A percentile compares a stretch with the other conserved stretches of the same genome.
phyloP scores from a whole-genome alignment of 2,329 filamentous ascomycete genomes.

The Sordariomycetes sp. region DNA sequence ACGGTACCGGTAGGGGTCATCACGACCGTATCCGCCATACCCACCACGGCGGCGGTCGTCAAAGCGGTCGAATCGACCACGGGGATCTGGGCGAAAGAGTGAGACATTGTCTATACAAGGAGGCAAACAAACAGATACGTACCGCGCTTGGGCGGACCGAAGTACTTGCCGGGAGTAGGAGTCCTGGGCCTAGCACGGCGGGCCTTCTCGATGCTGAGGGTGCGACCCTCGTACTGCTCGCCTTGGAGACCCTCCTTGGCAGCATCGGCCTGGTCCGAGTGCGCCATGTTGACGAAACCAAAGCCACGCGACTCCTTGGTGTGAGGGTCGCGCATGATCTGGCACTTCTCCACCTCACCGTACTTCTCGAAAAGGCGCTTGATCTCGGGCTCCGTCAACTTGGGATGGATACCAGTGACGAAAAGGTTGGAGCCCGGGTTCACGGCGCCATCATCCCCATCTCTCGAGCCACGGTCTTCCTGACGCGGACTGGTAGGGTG shows the following conservation, averaged over 20 bases:
- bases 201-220: constrained; percentile 96
- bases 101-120: constrained; percentile 5
- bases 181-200: constrained; percentile 89
- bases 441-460: constrained; percentile 64
- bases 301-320: constrained; percentile 98
- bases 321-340: constrained; percentile 98
- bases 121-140: constrained; percentile 24
- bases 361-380: constrained; percentile 97
- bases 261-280: constrained; percentile 86
- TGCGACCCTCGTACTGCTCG: constrained; percentile 88
- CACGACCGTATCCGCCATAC: constrained; percentile 36
- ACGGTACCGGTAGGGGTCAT: constrained; percentile 45
- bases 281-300: constrained; percentile 98
- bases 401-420: constrained; percentile 94
- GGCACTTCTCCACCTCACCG: constrained; percentile 96
- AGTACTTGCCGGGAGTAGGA: constrained; percentile 97
- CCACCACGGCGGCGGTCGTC: constrained; percentile 52
- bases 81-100: constrained; percentile 17
- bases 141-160: constrained; percentile 96
- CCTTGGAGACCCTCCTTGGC: constrained; percentile 94
- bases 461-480: constrained; percentile 34
- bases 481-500: constrained; percentile 27
- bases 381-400: constrained; percentile 79
- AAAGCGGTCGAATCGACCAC: constrained; percentile 40
- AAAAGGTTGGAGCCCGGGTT: constrained; percentile 98